Conservation (phyloP, 1,139 yeast genomes). For the Yamadazyma oceani region DNA sequence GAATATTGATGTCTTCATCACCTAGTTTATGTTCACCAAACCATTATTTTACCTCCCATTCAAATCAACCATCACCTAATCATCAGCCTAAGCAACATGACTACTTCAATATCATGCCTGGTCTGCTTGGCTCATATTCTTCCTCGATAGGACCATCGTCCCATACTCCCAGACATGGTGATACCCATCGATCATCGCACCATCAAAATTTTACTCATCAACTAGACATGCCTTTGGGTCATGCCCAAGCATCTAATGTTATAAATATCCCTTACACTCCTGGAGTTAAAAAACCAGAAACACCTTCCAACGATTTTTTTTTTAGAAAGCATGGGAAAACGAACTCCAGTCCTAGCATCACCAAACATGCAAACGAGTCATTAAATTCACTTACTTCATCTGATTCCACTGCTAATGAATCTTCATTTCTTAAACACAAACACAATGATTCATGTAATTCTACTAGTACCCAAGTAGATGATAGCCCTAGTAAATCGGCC, state of each 20-base stretch:
- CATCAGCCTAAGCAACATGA: slow-evolving; percentile 7
- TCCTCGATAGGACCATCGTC: too few species aligned
- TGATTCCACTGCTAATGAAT: slow-evolving; percentile 20
- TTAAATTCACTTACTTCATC: slow-evolving; percentile 19
- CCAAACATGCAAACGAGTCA: slow-evolving; percentile 16
- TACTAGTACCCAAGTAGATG: slow-evolving; percentile 28
- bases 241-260: too few species aligned
- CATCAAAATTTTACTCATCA: too few species aligned
- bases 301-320: slow-evolving; percentile 5
- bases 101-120: slow-evolving; percentile 2
- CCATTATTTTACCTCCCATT: background rate
- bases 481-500: slow-evolving; percentile 10
- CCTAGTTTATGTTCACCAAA: slow-evolving; percentile 15
- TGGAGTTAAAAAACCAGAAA: background rate
- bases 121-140: background rate
- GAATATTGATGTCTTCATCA: slow-evolving; percentile 14
- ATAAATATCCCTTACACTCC: background rate
- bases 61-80: slow-evolving; percentile 13
- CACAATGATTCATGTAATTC: slow-evolving; percentile 20
- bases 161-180: too few species aligned
- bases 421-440: slow-evolving; percentile 7
- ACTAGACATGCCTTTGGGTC: too few species aligned
- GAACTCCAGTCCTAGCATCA: slow-evolving; percentile 8
- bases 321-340: slow-evolving; percentile 4
- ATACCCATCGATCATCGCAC: too few species aligned